Base-by-base conservation (phyloP, 1,284 basidiomycete genomes). In the Irpex lacteus region DNA sequence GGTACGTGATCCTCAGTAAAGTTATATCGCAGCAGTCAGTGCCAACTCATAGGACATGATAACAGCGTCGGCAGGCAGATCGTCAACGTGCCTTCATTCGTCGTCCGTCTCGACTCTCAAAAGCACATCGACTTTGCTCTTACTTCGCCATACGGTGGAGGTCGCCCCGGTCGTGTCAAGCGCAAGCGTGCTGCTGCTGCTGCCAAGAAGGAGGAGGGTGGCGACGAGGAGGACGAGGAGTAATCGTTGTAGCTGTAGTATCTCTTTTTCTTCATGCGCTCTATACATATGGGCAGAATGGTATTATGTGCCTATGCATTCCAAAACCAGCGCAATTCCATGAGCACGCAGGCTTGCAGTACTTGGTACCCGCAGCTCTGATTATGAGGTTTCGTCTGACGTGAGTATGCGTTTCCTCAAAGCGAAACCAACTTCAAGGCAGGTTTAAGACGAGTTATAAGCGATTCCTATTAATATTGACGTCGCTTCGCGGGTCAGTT, bases 81-180 rank as follows among this genome's bases (percentile, higher is more conserved):
- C 72, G 98, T 99, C 84, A 97, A 98, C 83, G 94, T 98, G 62
- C 98, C 98, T 52, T 98, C 96, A 15, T 99, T 99, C 79, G 94
- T 98, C 75, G 98, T 99, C 73, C 95, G 94, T 81, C 90, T 96
- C 75, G 94, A 96, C 85, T 95, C 93, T 67, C 94, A 96, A 88
- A 96, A 96, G 73, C 97, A 99, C 88, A 97, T 99, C 78, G 97
- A 99, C 88, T 98, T 98, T 78, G 93, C 97, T 54, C 90, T 98
- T 75, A 98, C 93, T 69, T 98, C 95, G 71, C 97, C 97, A 63
- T 98, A 96, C 78, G 98, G 97, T 78, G 97, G 97, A 77, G 97
- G 92, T 73, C 94, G 97, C 72, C 84, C 96, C 69, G 97, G 98
- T 74, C 96, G 98, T 77, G 96, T 98, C 78, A 98, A 99, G 93